Evolutionary conservation across 352 stramenopile species (phyloP).

Genomic region (Pythium myriotylum): DNA sequence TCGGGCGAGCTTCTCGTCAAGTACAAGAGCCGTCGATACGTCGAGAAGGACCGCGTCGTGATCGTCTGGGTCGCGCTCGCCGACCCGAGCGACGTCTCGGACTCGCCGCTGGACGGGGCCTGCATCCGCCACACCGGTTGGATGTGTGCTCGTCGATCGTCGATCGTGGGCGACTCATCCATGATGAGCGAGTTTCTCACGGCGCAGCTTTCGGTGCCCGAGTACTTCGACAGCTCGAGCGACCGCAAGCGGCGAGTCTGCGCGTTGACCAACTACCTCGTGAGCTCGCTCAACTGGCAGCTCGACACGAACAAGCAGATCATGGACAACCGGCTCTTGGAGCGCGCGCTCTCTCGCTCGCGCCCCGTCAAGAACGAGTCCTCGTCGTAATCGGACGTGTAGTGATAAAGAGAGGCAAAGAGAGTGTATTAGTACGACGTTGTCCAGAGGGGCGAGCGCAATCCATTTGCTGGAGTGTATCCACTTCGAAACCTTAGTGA

Average conservation of each 20-base stretch:
- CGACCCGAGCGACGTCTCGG: conserved; percentile 16
- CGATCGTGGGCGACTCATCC: neutral
- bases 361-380: neutral
- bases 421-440: no score
- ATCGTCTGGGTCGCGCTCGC: conserved; percentile 20
- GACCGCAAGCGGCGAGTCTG: conserved; percentile 17
- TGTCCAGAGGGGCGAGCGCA: no score
- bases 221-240: neutral
- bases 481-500: no score
- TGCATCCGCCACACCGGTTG: conserved; percentile 23
- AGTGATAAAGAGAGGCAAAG: no score
- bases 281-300: conserved; percentile 13
- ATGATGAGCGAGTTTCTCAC: conserved; percentile 14
- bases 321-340: conserved; percentile 23
- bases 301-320: conserved; percentile 13
- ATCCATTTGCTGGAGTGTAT: no score
- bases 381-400: no score
- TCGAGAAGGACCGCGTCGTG: conserved; percentile 14
- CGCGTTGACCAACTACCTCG: conserved; percentile 20
- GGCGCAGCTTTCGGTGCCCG: conserved; percentile 14
- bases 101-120: conserved; percentile 10
- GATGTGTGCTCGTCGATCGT: conserved; percentile 1
- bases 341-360: conserved; percentile 1
- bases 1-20: conserved; percentile 6
- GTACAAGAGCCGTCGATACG: conserved; percentile 10